These are phyloP conservation scores for Colletotrichum karsti DNA, from an alignment of 2,329 filamentous ascomycete genomes.

Conservation along the genomic window DNA sequence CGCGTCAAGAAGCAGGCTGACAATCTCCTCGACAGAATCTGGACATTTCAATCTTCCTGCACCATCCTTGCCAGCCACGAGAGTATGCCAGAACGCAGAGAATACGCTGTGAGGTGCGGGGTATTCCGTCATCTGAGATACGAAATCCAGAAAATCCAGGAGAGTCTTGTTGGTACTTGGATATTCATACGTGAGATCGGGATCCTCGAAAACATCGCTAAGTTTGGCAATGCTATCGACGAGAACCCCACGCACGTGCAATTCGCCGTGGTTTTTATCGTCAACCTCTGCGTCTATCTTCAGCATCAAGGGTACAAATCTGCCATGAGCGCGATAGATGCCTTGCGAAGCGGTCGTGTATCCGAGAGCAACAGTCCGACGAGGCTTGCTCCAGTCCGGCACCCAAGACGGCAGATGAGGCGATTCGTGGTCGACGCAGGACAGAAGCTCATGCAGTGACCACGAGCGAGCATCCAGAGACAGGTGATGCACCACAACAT, in stretches of 20 bases:
- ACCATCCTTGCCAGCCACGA: neutral
- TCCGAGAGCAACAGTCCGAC: neutral
- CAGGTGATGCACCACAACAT: neutral
- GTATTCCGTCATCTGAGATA: neutral
- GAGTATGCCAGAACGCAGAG: neutral
- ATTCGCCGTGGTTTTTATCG: neutral
- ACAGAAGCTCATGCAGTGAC: neutral
- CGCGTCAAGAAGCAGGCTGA: constrained; percentile 9
- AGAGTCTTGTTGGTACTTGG: neutral
- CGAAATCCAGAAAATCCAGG: neutral
- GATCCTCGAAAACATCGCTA: neutral
- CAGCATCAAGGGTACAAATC: neutral
- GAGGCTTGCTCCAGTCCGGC: constrained; percentile 13
- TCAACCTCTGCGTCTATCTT: neutral
- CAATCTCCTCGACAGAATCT: neutral
- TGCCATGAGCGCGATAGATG: neutral
- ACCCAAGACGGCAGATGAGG: constrained; percentile 18
- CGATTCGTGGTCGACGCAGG: constrained; percentile 4
- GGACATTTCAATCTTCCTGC: neutral
- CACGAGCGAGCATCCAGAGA: neutral
- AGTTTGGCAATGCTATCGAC: neutral
- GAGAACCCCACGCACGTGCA: neutral
- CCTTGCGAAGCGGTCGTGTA: neutral
- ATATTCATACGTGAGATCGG: constrained; percentile 40
- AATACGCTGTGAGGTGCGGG: neutral